phyloP scores from a whole-genome alignment of 352 stramenopile genomes.

The Globisporangium cystogenes region DNA sequence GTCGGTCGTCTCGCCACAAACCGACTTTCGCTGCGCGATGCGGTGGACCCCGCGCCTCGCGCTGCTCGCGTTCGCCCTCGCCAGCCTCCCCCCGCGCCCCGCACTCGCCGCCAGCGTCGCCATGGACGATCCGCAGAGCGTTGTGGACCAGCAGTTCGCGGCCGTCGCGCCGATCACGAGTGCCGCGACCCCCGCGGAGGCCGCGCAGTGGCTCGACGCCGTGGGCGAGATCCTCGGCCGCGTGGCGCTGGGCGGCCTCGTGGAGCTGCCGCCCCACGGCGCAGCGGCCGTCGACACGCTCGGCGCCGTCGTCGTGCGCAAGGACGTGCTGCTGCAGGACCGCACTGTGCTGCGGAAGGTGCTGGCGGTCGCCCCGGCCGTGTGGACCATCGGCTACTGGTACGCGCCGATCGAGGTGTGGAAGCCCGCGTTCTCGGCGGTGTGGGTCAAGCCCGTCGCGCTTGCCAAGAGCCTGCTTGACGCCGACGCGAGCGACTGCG shows the following conservation, averaged over 20 bases:
- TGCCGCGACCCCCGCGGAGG: slow-evolving; percentile 11
- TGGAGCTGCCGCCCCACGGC: slow-evolving; percentile 25
- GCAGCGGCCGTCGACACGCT: slow-evolving; percentile 31
- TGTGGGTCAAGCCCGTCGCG: slow-evolving; percentile 23
- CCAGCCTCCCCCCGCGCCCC: neutral
- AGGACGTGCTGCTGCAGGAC: slow-evolving; percentile 19
- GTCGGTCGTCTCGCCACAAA: no score
- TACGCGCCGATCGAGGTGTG: slow-evolving; percentile 34
- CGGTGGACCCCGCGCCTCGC: no score
- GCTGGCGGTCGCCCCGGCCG: slow-evolving; percentile 28
- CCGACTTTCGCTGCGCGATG: neutral
- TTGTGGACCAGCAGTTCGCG: slow-evolving; percentile 28
- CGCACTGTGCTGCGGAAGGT: slow-evolving; percentile 21
- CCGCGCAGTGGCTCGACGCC: slow-evolving; percentile 24
- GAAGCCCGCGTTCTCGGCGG: slow-evolving; percentile 21
- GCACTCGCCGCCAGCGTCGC: neutral
- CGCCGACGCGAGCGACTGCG: neutral
- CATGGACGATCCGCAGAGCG: slow-evolving; percentile 5
- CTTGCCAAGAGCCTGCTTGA: slow-evolving; percentile 18
- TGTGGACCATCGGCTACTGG: slow-evolving; percentile 53
- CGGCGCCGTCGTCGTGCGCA: slow-evolving; percentile 17
- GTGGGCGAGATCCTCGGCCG: slow-evolving; percentile 40
- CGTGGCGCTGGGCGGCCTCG: slow-evolving; percentile 33
- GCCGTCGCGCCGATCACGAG: slow-evolving; percentile 24
- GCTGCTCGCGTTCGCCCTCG: neutral